A percentile compares a stretch with the other conserved stretches of the same genome.
These are phyloP conservation scores for Pyrenochaeta sp. DNA, from an alignment of 2,329 filamentous ascomycete species.

Conservation along the genomic window DNA sequence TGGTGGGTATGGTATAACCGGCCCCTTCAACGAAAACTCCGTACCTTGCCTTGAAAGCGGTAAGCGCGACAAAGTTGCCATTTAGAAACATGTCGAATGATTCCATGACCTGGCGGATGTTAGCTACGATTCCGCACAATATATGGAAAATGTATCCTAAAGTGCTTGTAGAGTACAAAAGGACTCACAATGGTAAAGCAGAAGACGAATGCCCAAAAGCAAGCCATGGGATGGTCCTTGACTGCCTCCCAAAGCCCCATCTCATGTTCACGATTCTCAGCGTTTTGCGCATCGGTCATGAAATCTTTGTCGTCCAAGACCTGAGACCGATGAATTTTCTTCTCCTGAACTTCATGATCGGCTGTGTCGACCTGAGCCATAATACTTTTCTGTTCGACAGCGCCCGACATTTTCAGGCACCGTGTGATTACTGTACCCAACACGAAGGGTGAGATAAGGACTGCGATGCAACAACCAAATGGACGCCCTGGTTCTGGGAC, in stretches of 20 bases:
- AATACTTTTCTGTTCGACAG: no score
- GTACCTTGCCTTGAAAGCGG: constrained; percentile 56
- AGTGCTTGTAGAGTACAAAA: no score
- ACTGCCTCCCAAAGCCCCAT: constrained; percentile 60
- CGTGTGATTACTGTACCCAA: no score
- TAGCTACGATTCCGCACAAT: not conserved
- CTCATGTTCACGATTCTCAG: constrained; percentile 62
- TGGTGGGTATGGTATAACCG: constrained; percentile 55
- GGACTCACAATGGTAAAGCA: constrained; percentile 61
- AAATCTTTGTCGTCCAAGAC: constrained; percentile 30
- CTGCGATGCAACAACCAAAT: no score
- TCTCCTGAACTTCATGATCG: no score
- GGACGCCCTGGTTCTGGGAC: no score
- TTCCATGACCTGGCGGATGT: constrained; percentile 65
- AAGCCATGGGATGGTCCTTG: constrained; percentile 61
- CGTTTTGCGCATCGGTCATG: constrained; percentile 58
- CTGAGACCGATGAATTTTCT: constrained; percentile 7
- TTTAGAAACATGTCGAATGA: constrained; percentile 70
- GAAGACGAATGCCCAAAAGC: constrained; percentile 63
- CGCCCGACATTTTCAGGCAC: no score
- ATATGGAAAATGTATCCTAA: not conserved
- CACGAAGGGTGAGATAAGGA: no score
- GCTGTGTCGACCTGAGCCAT: no score
- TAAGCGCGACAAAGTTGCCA: constrained; percentile 65
- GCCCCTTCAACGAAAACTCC: constrained; percentile 51